These are phyloP conservation scores for Puccinia novopanici DNA, from an alignment of 1,284 basidiomycete genomes.

Conservation along the genomic window DNA sequence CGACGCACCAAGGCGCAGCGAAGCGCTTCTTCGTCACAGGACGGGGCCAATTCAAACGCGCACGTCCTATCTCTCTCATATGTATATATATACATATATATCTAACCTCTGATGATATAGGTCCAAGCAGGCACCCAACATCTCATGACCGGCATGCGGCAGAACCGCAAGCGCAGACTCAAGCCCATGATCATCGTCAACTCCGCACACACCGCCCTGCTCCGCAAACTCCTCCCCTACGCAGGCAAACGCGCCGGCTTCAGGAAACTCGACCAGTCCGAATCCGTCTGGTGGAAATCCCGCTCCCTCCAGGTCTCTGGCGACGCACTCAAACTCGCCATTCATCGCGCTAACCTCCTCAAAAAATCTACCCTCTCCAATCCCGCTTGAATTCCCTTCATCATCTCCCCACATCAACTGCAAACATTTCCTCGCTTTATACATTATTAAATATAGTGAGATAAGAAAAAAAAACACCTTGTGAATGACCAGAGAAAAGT, in stretches of 20 bases:
- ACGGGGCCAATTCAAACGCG: slow-evolving; percentile 48
- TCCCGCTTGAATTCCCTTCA: background rate
- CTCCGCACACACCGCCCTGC: background rate
- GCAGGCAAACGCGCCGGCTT: slow-evolving; percentile 29
- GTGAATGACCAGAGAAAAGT: background rate
- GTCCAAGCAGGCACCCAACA: slow-evolving; percentile 44
- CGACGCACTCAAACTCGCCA: background rate
- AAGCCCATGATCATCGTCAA: slow-evolving; percentile 47
- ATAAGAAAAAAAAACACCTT: background rate
- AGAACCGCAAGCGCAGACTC: background rate
- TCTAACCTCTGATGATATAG: background rate
- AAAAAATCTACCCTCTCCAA: background rate
- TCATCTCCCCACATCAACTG: background rate
- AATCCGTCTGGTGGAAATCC: slow-evolving; percentile 46
- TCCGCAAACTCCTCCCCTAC: slow-evolving; percentile 43
- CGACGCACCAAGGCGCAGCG: slow-evolving; percentile 42
- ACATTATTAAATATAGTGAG: background rate
- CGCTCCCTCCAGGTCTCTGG: slow-evolving; percentile 31
- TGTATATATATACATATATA: background rate
- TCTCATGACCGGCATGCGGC: slow-evolving; percentile 38
- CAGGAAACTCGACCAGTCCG: slow-evolving; percentile 38
- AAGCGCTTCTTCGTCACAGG: slow-evolving; percentile 46
- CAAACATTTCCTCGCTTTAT: too few relatives aligned
- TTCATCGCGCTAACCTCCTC: background rate
- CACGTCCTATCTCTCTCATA: background rate